Evolutionary conservation across 345 rosid species (phyloP).

Genomic region (Gossypium arboreum): DNA sequence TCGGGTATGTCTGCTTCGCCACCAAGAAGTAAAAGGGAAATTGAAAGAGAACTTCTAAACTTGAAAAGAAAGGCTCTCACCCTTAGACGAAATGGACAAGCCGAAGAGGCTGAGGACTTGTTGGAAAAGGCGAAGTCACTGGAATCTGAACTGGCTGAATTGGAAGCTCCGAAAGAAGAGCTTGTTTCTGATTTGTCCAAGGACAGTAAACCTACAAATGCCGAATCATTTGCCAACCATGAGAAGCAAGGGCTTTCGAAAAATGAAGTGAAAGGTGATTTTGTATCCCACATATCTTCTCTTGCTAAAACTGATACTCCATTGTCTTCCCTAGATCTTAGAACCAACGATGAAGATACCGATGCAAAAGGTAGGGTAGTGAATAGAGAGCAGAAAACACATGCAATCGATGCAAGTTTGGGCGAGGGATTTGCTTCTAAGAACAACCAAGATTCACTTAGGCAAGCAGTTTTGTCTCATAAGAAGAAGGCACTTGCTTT

Average conservation of each 20-base stretch:
- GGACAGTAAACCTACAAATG: conserved; percentile 17
- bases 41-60: conserved; percentile 53
- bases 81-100: conserved; percentile 49
- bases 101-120: conserved; percentile 51
- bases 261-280: conserved; percentile 15
- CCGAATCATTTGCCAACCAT: conserved; percentile 14
- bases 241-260: conserved; percentile 20
- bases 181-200: conserved; percentile 22
- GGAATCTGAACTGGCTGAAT: conserved; percentile 50
- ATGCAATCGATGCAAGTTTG: conserved; percentile 22
- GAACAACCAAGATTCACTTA: conserved; percentile 36
- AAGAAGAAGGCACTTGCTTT: conserved; percentile 78
- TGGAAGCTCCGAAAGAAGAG: conserved; percentile 33
- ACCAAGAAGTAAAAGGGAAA: conserved; percentile 46
- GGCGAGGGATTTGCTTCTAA: conserved; percentile 29
- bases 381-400: conserved; percentile 21
- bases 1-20: conserved; percentile 14
- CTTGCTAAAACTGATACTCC: conserved; percentile 17
- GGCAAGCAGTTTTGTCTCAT: conserved; percentile 57
- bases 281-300: conserved; percentile 20
- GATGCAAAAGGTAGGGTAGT: conserved; percentile 21
- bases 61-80: conserved; percentile 61
- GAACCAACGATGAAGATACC: conserved; percentile 4
- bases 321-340: conserved; percentile 13
- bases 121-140: conserved; percentile 38